Percentiles rank a stretch among this genome's conserved stretches.
These are phyloP conservation scores for Eutrema yunnanense DNA, from an alignment of 345 rosid genomes.

Conservation along the genomic window DNA sequence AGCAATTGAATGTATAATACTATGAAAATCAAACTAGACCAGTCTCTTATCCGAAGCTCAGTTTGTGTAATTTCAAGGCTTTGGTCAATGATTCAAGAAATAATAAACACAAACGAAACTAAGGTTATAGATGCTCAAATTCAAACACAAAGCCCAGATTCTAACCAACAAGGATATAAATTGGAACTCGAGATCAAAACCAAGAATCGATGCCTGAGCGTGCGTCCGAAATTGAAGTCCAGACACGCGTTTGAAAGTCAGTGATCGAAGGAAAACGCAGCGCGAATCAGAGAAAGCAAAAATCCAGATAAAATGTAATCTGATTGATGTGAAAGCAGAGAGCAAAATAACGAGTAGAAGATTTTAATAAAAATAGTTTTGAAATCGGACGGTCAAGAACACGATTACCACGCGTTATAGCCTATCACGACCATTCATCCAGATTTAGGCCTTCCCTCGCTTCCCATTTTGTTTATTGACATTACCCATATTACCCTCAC, in stretches of 20 bases:
- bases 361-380: neutral
- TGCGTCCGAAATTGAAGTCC: neutral
- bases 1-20: too few species aligned
- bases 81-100: neutral
- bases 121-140: neutral
- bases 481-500: conserved; percentile 9
- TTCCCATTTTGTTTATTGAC: conserved; percentile 2
- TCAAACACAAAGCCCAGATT: neutral
- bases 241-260: conserved; percentile 5
- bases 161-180: neutral
- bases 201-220: neutral
- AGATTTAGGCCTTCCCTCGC: conserved; percentile 23
- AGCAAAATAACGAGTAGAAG: neutral
- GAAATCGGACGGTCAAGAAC: conserved; percentile 21
- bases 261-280: neutral
- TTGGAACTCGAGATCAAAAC: neutral
- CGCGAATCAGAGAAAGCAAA: neutral
- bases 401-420: conserved; percentile 1
- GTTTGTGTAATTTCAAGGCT: neutral
- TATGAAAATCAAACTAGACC: too few species aligned
- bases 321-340: neutral
- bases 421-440: neutral
- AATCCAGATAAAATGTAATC: neutral
- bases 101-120: neutral
- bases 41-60: neutral